A percentile compares a stretch with the other conserved stretches of the same genome.
Evolutionary conservation across 495 filamentous ascomycete genomes (phyloP).

Genomic region (Talaromyces liani): DNA sequence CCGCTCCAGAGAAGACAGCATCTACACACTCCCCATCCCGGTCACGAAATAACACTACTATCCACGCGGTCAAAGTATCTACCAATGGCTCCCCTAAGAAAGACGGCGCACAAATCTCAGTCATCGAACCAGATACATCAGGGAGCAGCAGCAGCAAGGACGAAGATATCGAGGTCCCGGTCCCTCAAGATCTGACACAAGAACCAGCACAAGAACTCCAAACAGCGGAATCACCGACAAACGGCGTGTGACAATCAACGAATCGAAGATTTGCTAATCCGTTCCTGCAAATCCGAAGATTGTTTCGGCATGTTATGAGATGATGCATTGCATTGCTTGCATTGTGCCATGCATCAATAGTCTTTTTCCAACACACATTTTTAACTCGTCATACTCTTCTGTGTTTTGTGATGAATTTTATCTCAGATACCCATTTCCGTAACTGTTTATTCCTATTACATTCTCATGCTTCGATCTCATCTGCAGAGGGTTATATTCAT

Average conservation of each 20-base stretch:
- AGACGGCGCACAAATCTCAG: conserved; percentile 1
- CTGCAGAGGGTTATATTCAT: background rate
- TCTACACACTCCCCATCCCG: background rate
- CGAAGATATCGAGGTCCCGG: conserved; percentile 3
- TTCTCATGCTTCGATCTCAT: background rate
- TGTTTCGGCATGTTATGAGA: background rate
- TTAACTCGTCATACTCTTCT: background rate
- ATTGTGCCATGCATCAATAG: background rate
- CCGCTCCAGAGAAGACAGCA: background rate
- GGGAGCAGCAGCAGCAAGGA: conserved; percentile 9
- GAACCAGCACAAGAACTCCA: background rate
- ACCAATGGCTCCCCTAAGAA: background rate
- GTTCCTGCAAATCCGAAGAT: background rate
- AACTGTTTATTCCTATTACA: background rate
- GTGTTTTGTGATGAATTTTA: conserved; percentile 2
- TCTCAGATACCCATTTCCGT: conserved; percentile 5
- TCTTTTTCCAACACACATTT: background rate
- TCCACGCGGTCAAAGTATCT: conserved; percentile 1
- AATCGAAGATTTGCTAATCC: background rate
- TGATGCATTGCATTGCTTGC: background rate
- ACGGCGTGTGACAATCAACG: conserved; percentile 2
- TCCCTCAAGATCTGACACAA: background rate
- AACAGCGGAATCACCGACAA: background rate
- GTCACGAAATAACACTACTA: background rate
- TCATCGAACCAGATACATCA: conserved; percentile 2